A percentile compares a stretch with the other conserved stretches of the same genome.
These are phyloP conservation scores for Linnemannia elongata DNA, from an alignment of 192 early-diverging fungal species.

Conservation along the genomic window DNA sequence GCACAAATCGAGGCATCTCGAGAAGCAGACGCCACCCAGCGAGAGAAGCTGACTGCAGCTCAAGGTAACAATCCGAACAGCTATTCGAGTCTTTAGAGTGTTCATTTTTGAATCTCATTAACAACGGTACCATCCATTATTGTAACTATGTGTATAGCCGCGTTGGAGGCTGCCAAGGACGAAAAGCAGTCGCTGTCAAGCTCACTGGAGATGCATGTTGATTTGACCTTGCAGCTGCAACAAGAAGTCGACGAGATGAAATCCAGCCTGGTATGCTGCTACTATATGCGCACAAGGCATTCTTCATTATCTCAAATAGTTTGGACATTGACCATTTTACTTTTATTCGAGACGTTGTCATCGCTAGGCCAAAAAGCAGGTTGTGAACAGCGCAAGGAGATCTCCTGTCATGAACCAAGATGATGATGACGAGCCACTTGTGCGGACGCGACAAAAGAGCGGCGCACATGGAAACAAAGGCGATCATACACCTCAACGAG, in stretches of 20 bases:
- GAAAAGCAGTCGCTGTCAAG: constrained; percentile 39
- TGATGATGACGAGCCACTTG: constrained; percentile 19
- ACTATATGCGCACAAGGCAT: too few species aligned
- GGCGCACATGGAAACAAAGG: neutral
- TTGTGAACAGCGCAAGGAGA: neutral
- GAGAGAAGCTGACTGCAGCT: constrained; percentile 48
- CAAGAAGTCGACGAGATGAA: constrained; percentile 41
- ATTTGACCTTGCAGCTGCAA: constrained; percentile 42
- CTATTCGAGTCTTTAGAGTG: neutral
- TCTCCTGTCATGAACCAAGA: neutral
- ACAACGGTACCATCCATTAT: neutral
- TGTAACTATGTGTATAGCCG: constrained; percentile 8
- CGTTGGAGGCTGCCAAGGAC: constrained; percentile 33
- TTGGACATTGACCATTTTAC: neutral
- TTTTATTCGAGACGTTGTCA: neutral
- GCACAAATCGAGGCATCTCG: constrained; percentile 20
- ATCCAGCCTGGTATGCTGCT: constrained; percentile 12
- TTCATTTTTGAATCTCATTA: constrained; percentile 2
- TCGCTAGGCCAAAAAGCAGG: constrained; percentile 24
- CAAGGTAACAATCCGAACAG: constrained; percentile 24
- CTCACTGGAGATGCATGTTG: constrained; percentile 48
- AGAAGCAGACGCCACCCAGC: constrained; percentile 6
- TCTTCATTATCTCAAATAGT: too few species aligned
- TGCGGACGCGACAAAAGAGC: constrained; percentile 10
- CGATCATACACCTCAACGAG: constrained; percentile 25